Conservation (phyloP, 1,284 basidiomycete genomes). For the Veloboletus limbatus region DNA sequence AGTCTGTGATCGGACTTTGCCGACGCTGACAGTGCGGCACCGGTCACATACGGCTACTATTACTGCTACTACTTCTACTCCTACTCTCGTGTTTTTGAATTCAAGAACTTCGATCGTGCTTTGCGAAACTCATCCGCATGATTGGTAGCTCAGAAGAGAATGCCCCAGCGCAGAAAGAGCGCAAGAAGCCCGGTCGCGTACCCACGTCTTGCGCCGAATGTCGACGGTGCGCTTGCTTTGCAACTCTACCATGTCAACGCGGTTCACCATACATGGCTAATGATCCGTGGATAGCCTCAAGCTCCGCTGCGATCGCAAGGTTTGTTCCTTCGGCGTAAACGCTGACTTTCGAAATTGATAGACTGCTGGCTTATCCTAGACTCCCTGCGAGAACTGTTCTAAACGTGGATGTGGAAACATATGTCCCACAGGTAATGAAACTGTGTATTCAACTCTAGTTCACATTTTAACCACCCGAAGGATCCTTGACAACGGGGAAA, state of each 20-base stretch:
- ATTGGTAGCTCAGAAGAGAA: slow-evolving; percentile 8
- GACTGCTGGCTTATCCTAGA: slow-evolving; percentile 36
- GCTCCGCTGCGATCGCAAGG: slow-evolving; percentile 69
- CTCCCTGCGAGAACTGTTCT: slow-evolving; percentile 70
- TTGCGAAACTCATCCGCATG: slow-evolving; percentile 6
- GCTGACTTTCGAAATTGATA: neutral
- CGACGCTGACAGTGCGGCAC: no score
- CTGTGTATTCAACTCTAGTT: slow-evolving; percentile 11
- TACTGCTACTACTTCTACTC: no score
- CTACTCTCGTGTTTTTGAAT: no score
- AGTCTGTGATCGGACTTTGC: no score
- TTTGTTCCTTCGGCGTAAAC: slow-evolving; percentile 23
- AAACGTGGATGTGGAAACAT: slow-evolving; percentile 67
- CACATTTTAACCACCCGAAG: slow-evolving; percentile 24
- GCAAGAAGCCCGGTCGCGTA: slow-evolving; percentile 46
- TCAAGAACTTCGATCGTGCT: no score
- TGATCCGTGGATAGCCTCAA: slow-evolving; percentile 48
- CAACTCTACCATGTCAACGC: no score
- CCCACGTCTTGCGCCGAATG: slow-evolving; percentile 75
- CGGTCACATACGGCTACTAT: no score
- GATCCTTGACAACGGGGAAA: slow-evolving; percentile 56
- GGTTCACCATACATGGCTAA: neutral
- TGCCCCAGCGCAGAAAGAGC: slow-evolving; percentile 21
- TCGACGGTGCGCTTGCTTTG: slow-evolving; percentile 41
- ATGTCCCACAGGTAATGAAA: slow-evolving; percentile 58